Evolutionary conservation across 768 basidiomycete species (phyloP).

Genomic region (Rubroboletus pulcherrimus): DNA sequence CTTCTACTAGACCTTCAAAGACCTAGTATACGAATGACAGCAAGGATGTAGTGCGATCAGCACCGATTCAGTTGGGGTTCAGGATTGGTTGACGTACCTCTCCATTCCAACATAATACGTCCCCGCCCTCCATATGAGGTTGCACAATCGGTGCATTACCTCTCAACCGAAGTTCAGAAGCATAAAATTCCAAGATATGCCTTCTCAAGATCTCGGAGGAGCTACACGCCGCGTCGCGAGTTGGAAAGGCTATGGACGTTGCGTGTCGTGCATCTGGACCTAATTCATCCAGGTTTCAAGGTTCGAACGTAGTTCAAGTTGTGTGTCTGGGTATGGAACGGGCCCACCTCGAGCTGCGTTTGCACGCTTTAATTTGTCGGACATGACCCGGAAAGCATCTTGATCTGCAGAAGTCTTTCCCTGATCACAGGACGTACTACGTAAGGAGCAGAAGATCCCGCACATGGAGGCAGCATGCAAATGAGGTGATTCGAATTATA

Average conservation of each 20-base stretch:
- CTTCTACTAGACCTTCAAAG: conserved; percentile 81
- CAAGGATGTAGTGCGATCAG: background rate
- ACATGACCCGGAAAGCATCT: conserved; percentile 21
- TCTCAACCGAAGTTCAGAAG: conserved; percentile 72
- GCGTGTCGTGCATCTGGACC: conserved; percentile 63
- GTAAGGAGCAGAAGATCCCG: conserved; percentile 58
- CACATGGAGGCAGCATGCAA: conserved; percentile 46
- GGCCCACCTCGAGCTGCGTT: conserved; percentile 57
- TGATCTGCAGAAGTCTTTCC: background rate
- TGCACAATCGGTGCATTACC: conserved; percentile 57
- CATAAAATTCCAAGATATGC: conserved; percentile 50
- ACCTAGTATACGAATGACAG: conserved; percentile 37
- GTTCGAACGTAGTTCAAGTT: background rate
- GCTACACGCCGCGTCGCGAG: conserved; percentile 3
- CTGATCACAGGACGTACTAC: conserved; percentile 11
- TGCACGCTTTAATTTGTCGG: conserved; percentile 38
- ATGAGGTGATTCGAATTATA: background rate
- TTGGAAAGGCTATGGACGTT: conserved; percentile 20
- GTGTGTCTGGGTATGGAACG: background rate
- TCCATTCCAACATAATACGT: conserved; percentile 83
- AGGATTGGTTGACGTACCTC: conserved; percentile 46
- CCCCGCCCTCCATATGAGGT: conserved; percentile 57
- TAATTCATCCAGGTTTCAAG: conserved; percentile 24
- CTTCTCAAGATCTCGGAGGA: conserved; percentile 4
- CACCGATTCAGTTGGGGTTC: background rate